These are phyloP conservation scores for Boletus coccyginus DNA, from an alignment of 768 basidiomycete genomes.

Conservation along the genomic window DNA sequence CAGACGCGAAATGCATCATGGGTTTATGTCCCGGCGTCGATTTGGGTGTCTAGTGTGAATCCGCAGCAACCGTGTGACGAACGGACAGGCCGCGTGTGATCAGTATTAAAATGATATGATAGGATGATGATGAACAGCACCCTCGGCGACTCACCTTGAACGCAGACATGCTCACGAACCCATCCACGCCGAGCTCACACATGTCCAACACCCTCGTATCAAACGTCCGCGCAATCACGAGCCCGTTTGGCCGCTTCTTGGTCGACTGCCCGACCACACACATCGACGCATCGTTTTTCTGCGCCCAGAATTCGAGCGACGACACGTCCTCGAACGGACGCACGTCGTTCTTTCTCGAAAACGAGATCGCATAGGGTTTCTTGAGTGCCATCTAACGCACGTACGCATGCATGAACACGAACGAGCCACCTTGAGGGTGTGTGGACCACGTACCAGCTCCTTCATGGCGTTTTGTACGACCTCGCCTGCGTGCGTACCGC, in stretches of 20 bases:
- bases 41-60: conserved; percentile 61
- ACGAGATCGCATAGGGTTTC: conserved; percentile 85
- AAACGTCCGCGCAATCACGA: conserved; percentile 85
- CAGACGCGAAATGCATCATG: conserved; percentile 93
- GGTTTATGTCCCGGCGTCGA: conserved; percentile 88
- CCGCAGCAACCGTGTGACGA: no score
- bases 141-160: conserved; percentile 62
- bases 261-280: conserved; percentile 89
- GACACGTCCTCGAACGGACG: conserved; percentile 83
- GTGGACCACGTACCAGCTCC: conserved; percentile 64
- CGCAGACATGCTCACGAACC: conserved; percentile 71
- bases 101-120: no score
- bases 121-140: no score
- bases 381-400: conserved; percentile 82
- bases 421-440: background rate
- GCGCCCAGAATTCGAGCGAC: conserved; percentile 89
- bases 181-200: conserved; percentile 90
- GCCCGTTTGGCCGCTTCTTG: conserved; percentile 89
- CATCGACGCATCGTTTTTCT: conserved; percentile 92
- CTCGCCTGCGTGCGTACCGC: conserved; percentile 84
- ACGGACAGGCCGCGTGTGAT: no score
- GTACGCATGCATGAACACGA: background rate
- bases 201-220: conserved; percentile 88
- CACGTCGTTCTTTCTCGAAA: conserved; percentile 90
- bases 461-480: conserved; percentile 78